Conservation (phyloP, 805 yeast species). For the Scheffersomyces stipitis region DNA sequence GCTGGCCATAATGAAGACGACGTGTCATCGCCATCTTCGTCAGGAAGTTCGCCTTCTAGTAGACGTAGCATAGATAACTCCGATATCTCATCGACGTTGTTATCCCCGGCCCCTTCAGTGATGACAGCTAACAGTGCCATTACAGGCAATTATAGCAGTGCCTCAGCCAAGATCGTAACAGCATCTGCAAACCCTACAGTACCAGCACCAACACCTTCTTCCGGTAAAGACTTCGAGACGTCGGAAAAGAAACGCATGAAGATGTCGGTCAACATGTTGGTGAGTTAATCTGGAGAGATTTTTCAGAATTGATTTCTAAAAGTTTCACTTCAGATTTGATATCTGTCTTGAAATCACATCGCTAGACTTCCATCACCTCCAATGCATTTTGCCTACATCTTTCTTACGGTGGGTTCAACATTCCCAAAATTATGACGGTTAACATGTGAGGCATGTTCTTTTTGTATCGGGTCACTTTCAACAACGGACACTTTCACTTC, state of each 20-base stretch:
- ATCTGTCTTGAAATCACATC: too few species aligned
- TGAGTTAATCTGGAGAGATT: too few species aligned
- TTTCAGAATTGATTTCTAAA: too few species aligned
- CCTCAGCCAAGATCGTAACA: not conserved
- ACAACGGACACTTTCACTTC: too few species aligned
- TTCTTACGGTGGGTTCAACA: too few species aligned
- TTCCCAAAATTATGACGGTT: too few species aligned
- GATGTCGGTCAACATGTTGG: conserved; percentile 44
- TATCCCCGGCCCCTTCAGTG: conserved; percentile 1
- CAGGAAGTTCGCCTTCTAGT: conserved; percentile 2
- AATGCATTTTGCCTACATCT: too few species aligned
- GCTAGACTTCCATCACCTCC: too few species aligned
- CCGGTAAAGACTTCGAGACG: conserved; percentile 15
- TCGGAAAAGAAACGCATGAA: conserved; percentile 34
- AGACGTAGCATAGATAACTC: conserved; percentile 7
- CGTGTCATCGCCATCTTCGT: not conserved
- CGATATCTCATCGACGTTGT: conserved; percentile 1
- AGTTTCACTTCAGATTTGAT: too few species aligned
- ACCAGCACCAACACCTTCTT: conserved; percentile 1
- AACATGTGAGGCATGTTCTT: too few species aligned
- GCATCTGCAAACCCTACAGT: not conserved
- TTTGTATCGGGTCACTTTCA: too few species aligned
- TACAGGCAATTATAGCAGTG: not conserved
- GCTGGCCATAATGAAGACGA: conserved; percentile 1
- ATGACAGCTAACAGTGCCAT: not conserved